Evolutionary conservation across 1,284 basidiomycete species (phyloP), one percentile per base, ranked within the genome.

Genomic region (Papiliotrema terrestris): DNA sequence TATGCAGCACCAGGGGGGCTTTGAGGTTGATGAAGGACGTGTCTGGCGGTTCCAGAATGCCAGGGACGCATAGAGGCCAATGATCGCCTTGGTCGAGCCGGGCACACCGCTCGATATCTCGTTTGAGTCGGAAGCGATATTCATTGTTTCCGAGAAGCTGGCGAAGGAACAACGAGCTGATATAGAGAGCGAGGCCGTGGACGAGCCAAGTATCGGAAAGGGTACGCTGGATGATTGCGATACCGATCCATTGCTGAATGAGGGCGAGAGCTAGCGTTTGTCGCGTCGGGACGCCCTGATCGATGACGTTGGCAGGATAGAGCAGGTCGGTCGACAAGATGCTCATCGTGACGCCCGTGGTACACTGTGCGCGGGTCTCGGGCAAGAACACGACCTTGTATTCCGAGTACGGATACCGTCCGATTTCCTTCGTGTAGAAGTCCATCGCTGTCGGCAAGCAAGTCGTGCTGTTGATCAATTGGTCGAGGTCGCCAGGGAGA

Each of bases 321-420:
- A 98, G 82, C 11, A 97, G 78, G 70, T 97, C 91, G 47, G 85
- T 83, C 1, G 88, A 87, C 52, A 89, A 80, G 48, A 98, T 79
- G 4, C 90, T 86, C 56, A 98, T 76, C 1, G 91, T 91, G 6
- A 93, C 88, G 39, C 87, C 85, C 61, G 92, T 90, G 60, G 90
- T 88, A 51, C 89, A 84, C 60, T 86, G 85, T 11, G 82, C 79
- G 1, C 88, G 84, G 59, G 94, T 81, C 61, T 94, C 88, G 56
- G 97, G 90, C 55, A 99, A 90, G 67, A 97, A 96, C n/a, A 95
- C 89, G 57, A 96, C 74, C 71, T 97, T 97, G 82, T 90, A 92
- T 41, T 94, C 95, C 22, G 87, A 85, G 73, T 94, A 98, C 1
- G 96, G 96, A 73, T 97, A 99, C 2, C 93, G 95, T 29, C 94